phyloP scores from a whole-genome alignment of 176 grass and related monocot genomes.

The Hsuehochloa calcarea region DNA sequence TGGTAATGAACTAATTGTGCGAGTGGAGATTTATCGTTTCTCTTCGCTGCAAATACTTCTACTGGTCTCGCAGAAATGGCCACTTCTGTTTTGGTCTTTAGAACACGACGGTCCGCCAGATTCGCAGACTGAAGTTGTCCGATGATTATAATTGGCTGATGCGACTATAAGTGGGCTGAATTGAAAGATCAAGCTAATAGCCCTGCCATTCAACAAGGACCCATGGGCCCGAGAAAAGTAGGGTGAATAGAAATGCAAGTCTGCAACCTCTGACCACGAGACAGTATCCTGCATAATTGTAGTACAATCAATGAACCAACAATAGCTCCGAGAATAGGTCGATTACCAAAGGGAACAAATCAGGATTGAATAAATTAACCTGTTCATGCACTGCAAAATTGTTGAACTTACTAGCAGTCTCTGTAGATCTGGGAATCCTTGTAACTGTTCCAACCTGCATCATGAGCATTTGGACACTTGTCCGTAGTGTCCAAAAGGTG shows the following conservation, averaged over 20 bases:
- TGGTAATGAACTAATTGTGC: background rate
- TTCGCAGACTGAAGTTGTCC: background rate
- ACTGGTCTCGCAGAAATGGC: background rate
- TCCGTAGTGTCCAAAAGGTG: constrained; percentile 15
- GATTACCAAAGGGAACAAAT: background rate
- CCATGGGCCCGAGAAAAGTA: background rate
- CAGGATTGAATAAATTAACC: background rate
- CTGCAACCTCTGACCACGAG: too few species aligned
- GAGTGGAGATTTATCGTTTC: background rate
- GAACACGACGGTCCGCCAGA: background rate
- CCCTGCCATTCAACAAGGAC: background rate
- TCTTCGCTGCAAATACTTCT: background rate
- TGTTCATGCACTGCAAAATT: background rate
- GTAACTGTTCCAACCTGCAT: background rate
- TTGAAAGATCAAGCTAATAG: background rate
- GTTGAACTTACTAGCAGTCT: background rate
- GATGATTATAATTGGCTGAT: background rate
- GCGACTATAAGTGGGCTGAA: background rate
- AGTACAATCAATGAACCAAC: background rate
- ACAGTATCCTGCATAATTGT: background rate
- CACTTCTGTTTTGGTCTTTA: background rate
- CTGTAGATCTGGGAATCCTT: constrained; percentile 16
- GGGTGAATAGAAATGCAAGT: background rate
- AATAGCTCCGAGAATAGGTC: background rate
- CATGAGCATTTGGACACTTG: background rate